A percentile compares a stretch with the other conserved stretches of the same genome.
phyloP scores from a whole-genome alignment of 2,329 filamentous ascomycete species.

The Orbilia javanica region DNA sequence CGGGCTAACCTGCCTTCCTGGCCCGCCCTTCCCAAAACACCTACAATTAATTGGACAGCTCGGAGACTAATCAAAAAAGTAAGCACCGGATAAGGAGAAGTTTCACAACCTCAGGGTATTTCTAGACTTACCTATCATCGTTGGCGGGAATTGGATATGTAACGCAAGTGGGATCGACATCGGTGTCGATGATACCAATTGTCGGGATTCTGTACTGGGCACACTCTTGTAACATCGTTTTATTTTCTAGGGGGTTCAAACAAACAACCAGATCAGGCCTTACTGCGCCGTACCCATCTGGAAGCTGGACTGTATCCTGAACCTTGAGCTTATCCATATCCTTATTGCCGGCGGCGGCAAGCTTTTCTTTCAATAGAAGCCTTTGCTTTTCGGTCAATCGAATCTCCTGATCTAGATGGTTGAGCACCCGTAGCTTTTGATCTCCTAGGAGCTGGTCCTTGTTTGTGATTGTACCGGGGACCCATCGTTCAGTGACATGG shows the following conservation, averaged over 20 bases:
- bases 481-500: constrained; percentile 94
- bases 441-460: constrained; percentile 85
- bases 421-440: constrained; percentile 79
- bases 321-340: constrained; percentile 65
- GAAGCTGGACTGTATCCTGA: constrained; percentile 36
- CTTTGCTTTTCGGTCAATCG: constrained; percentile 57
- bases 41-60: constrained; percentile 82
- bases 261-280: constrained; percentile 92
- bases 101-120: neutral
- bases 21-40: constrained; percentile 86
- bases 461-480: constrained; percentile 91
- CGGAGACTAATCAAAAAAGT: constrained; percentile 74
- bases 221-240: constrained; percentile 89
- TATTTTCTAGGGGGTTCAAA: constrained; percentile 93
- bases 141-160: constrained; percentile 98
- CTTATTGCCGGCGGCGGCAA: constrained; percentile 68
- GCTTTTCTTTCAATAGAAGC: constrained; percentile 17
- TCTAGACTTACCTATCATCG: constrained; percentile 80
- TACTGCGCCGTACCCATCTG: constrained; percentile 68
- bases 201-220: constrained; percentile 88
- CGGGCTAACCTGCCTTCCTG: constrained; percentile 71
- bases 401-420: constrained; percentile 77
- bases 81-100: constrained; percentile 8
- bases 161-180: constrained; percentile 90
- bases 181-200: constrained; percentile 93